These are phyloP conservation scores for Fragaria iinumae DNA, from an alignment of 306 rosid genomes.

Conservation along the genomic window DNA sequence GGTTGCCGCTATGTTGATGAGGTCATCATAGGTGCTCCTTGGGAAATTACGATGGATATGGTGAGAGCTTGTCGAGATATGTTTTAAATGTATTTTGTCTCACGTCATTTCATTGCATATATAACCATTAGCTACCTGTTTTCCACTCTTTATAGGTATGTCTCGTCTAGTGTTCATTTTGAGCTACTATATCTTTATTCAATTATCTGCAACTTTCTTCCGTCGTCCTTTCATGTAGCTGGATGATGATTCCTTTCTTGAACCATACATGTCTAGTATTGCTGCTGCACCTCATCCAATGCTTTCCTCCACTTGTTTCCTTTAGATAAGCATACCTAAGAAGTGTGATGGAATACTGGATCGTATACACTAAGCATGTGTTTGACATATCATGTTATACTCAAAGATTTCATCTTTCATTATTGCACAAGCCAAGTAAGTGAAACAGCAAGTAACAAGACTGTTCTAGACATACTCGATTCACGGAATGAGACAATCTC, in stretches of 20 bases:
- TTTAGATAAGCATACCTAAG: background rate
- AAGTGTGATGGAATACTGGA: background rate
- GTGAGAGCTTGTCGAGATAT: conserved; percentile 37
- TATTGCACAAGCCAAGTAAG: background rate
- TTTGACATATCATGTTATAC: background rate
- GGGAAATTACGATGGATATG: conserved; percentile 89
- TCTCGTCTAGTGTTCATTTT: background rate
- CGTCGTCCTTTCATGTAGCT: background rate
- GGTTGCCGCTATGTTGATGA: conserved; percentile 93
- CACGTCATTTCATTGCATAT: background rate
- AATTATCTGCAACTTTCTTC: background rate
- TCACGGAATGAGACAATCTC: background rate
- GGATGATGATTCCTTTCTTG: background rate
- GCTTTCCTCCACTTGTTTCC: background rate
- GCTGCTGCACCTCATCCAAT: background rate
- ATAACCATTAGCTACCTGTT: background rate
- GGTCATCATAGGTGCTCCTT: conserved; percentile 97
- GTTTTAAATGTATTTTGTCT: conserved; percentile 5
- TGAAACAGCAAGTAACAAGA: background rate
- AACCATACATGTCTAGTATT: background rate
- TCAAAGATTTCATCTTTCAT: background rate
- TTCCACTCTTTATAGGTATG: background rate
- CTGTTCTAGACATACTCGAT: background rate
- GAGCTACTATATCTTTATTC: background rate
- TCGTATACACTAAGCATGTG: background rate